These are phyloP conservation scores for Plasmopara viticola DNA, from an alignment of 352 stramenopile genomes.

Conservation along the genomic window DNA sequence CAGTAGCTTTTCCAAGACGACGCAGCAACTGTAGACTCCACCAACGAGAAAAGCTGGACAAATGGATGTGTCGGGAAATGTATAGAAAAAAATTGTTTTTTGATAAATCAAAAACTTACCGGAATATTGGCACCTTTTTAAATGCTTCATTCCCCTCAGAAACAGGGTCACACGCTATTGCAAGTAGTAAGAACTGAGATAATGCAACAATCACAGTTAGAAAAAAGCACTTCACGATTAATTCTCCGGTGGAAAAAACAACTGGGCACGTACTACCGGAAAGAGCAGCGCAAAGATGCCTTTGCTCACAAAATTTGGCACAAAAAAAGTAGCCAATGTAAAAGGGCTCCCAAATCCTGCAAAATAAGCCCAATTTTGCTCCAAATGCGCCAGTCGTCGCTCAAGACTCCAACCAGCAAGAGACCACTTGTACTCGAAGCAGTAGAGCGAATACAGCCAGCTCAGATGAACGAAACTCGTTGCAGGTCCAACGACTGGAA, in stretches of 20 bases:
- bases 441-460: slow-evolving; percentile 88
- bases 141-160: slow-evolving; percentile 37
- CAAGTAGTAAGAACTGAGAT: slow-evolving; percentile 70
- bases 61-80: background rate
- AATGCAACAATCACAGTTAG: background rate
- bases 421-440: slow-evolving; percentile 89
- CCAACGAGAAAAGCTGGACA: slow-evolving; percentile 67
- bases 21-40: slow-evolving; percentile 78
- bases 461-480: slow-evolving; percentile 81
- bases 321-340: slow-evolving; percentile 84
- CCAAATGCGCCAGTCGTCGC: slow-evolving; percentile 62
- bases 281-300: slow-evolving; percentile 86
- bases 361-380: slow-evolving; percentile 87
- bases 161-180: slow-evolving; percentile 71
- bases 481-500: slow-evolving; percentile 66
- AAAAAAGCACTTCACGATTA: background rate
- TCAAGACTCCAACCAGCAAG: slow-evolving; percentile 83
- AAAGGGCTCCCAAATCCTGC: slow-evolving; percentile 82
- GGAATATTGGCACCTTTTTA: slow-evolving; percentile 68
- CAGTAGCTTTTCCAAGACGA: slow-evolving; percentile 70
- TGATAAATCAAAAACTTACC: slow-evolving; percentile 23
- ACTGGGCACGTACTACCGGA: slow-evolving; percentile 46
- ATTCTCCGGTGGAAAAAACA: background rate
- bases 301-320: slow-evolving; percentile 88
- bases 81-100: background rate